Evolutionary conservation across 495 filamentous ascomycete genomes (phyloP), one percentile per base, ranked within the genome.

Genomic region (Paragyromitra xinjiangensis): DNA sequence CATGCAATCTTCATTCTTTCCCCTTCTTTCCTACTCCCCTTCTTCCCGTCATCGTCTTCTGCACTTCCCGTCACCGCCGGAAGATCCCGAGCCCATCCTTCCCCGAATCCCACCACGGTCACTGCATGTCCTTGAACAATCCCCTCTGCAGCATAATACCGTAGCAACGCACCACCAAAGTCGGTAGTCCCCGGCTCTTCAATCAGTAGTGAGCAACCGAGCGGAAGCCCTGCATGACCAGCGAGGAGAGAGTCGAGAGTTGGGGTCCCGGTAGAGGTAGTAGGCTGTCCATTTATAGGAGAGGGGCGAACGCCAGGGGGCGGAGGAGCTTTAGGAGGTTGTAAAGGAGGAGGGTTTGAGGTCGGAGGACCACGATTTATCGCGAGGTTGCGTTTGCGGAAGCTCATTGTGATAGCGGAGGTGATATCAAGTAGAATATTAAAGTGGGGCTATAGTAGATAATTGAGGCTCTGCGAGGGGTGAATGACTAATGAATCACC

Each of bases 1-100:
- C 95, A 99, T 9, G 95, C 95, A 83, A 99, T 99, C 85, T 97
- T 98, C 95, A 99, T 99, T 83, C 89, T 91, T 69, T 96, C 93
- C 40, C 88, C 87, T 12, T 80, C 78, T 39, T 74, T 74, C 39
- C 75, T 29, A 69, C 75, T 83, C 83, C 58, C 84, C 82, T 66
- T 11, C 73, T 87, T 78, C 82, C 81, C 8, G 82, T 78, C 63
- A 85, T 79, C 84, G 78, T 87, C 78, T 14, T 85, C 86, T 14
- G 84, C 84, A 12, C 82, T 85, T 7, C 87, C 88, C 3, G 83
- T 84, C 0, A 87, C 85, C 0, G 85, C 95, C 11, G 95, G 95
- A 22, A 98, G 87, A 77, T 93, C 93, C 67, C 92, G 86, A 39
- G 88, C 89, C 95, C 95, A 98, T 69, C 86, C 86, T 50, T 94